These are phyloP conservation scores for Corrigiola litoralis DNA, from an alignment of 179 eudicot genomes.

Conservation along the genomic window DNA sequence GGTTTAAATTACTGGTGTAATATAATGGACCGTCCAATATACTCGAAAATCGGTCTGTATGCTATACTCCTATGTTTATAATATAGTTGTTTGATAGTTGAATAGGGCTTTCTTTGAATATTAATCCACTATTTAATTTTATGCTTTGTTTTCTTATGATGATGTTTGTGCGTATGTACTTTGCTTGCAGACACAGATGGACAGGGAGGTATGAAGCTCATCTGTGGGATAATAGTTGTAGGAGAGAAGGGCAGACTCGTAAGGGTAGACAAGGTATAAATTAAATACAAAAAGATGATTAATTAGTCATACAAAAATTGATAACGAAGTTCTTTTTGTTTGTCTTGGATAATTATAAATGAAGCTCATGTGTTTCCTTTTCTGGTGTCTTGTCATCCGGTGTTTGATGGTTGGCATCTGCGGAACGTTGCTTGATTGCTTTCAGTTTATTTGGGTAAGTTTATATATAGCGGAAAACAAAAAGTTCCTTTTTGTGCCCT, in stretches of 20 bases:
- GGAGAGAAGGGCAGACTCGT: constrained; percentile 94
- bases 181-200: constrained; percentile 72
- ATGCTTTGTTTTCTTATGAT: neutral
- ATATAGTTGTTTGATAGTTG: neutral
- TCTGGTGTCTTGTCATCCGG: constrained; percentile 16
- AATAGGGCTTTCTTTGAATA: neutral
- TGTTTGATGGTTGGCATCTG: constrained; percentile 25
- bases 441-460: constrained; percentile 95
- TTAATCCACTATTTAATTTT: neutral
- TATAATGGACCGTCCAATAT: constrained; percentile 1
- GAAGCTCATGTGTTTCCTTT: constrained; percentile 20
- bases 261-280: constrained; percentile 87
- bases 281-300: neutral
- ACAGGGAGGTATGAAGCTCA: constrained; percentile 97
- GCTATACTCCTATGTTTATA: neutral
- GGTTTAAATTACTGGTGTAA: neutral
- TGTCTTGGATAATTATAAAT: neutral
- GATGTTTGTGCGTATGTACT: neutral
- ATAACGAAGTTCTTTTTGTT: neutral
- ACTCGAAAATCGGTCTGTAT: neutral
- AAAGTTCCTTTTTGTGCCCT: constrained; percentile 31
- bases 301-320: too few relatives aligned
- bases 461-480: constrained; percentile 21
- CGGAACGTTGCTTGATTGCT: constrained; percentile 25
- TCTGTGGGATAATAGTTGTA: constrained; percentile 95